Base-by-base conservation (phyloP, 2,329 filamentous ascomycete genomes). In the Xylaria sp. region DNA sequence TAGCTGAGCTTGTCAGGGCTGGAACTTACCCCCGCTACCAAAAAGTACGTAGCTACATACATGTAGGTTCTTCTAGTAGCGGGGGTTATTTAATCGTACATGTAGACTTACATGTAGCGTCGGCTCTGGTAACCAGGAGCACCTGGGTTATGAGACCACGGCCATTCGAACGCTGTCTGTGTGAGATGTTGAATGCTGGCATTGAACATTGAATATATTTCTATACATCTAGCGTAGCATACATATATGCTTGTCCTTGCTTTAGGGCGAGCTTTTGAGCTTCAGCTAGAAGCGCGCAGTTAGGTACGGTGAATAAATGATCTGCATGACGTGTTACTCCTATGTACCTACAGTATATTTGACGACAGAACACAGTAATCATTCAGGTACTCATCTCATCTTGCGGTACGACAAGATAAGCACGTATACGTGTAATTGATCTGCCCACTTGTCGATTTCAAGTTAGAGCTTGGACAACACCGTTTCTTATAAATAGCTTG, bases 281-380 rank as follows among this genome's bases (percentile, higher is more conserved):
- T 46, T 39, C 55, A 25, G 43, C 45, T 41, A 36, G 62, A 43
- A 48, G 43, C 59, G 36, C 56, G 25, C 46, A 25, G 45, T 18
- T 15, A 39, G 36, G 13, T 18, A 63, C 32, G 20, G 18, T 10
- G 34, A 7, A 53, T 59, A 55, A 64, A 53, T 59, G 62, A 64
- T 59, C 34, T 65, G 62, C 62, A 65, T 65, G 28, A 32, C 9
- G 43, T 46, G 43, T 15, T 28, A 52, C 25, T 18, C 23, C 45
- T 7, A 52, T 10, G 13, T 52, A 52, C 18, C 7, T 52, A 46
- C n/a, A 12, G 32, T 3, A n/a, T 7, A 43, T 43, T n/a, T n/a
- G 30, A 25, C 18, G 46, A 3, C 46, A 30, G 46, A 18, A 25
- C 46, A 50, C 46, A 50, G 46, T 50, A 50, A 48, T 43, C 41